These are phyloP conservation scores for Fraxinus quadrangulata DNA, from an alignment of 257 asterid species.

Conservation along the genomic window DNA sequence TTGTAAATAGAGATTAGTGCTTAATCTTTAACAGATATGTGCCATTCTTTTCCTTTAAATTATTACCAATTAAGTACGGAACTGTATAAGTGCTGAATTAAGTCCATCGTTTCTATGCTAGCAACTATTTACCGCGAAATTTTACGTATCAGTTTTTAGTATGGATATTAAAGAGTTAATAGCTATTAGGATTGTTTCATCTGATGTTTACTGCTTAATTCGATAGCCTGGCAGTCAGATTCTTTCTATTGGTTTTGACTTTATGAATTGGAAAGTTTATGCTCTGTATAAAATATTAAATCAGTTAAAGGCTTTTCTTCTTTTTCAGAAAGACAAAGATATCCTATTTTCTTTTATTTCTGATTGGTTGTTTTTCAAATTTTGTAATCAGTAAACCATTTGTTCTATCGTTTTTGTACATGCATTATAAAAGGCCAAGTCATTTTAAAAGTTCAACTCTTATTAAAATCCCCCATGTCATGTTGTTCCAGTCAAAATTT, in stretches of 20 bases:
- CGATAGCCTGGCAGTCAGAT: neutral
- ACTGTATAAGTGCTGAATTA: neutral
- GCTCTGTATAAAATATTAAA: no score
- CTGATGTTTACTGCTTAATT: neutral
- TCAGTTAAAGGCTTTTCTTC: neutral
- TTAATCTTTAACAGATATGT: neutral
- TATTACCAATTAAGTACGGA: neutral
- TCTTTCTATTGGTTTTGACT: neutral
- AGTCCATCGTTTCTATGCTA: neutral
- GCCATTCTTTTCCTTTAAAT: neutral
- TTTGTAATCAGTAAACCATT: neutral
- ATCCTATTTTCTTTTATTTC: neutral
- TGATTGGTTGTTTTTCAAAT: neutral
- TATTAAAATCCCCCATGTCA: neutral
- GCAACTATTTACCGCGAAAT: neutral
- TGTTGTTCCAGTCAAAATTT: neutral
- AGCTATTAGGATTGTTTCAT: neutral
- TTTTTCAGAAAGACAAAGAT: neutral
- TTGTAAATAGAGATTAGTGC: neutral
- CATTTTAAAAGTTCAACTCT: neutral
- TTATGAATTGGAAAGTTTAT: neutral
- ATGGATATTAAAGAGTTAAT: neutral
- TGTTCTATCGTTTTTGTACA: no score
- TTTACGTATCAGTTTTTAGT: neutral
- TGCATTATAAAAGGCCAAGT: no score